A percentile compares a stretch with the other conserved stretches of the same genome.
Conservation (phyloP, 768 basidiomycete genomes). For the Mrakia blollopis region DNA sequence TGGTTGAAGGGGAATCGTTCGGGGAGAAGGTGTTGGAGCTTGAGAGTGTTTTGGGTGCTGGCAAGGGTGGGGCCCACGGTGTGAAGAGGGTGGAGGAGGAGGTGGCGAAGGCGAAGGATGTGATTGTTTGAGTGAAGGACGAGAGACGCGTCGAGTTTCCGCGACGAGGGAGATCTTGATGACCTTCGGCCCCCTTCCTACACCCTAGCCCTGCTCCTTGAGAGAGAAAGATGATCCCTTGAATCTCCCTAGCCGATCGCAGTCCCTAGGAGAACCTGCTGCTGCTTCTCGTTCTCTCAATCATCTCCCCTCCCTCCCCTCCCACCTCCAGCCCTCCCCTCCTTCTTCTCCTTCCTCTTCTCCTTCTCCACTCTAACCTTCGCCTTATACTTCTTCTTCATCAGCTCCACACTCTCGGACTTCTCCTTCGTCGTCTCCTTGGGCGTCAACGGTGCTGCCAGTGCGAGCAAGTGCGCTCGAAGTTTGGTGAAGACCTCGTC, state of each 20-base stretch:
- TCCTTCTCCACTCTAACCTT: constrained; percentile 1
- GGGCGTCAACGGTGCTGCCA: constrained; percentile 12
- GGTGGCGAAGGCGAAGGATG: not conserved
- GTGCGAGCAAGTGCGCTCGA: constrained; percentile 1
- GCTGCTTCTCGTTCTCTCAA: too few species aligned
- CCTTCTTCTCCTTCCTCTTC: constrained; percentile 16
- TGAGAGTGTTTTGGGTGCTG: not conserved
- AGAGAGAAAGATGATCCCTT: too few species aligned
- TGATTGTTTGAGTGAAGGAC: not conserved
- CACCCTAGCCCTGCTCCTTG: too few species aligned
- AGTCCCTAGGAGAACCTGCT: too few species aligned
- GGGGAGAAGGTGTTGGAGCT: constrained; percentile 1
- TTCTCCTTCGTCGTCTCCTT: constrained; percentile 10
- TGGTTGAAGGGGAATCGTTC: not conserved
- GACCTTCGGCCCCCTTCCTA: not conserved
- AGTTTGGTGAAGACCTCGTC: constrained; percentile 18
- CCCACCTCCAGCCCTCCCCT: not conserved
- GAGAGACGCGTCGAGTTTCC: not conserved
- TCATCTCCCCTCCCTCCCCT: constrained; percentile 4
- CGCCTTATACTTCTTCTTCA: not conserved
- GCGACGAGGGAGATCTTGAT: not conserved
- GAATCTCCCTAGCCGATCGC: too few species aligned
- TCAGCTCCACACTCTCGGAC: not conserved
- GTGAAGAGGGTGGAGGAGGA: not conserved
- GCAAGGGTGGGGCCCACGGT: not conserved